A percentile compares a stretch with the other conserved stretches of the same genome.
phyloP scores from a whole-genome alignment of 192 early-diverging fungal genomes.

The Anaeromyces robustus region DNA sequence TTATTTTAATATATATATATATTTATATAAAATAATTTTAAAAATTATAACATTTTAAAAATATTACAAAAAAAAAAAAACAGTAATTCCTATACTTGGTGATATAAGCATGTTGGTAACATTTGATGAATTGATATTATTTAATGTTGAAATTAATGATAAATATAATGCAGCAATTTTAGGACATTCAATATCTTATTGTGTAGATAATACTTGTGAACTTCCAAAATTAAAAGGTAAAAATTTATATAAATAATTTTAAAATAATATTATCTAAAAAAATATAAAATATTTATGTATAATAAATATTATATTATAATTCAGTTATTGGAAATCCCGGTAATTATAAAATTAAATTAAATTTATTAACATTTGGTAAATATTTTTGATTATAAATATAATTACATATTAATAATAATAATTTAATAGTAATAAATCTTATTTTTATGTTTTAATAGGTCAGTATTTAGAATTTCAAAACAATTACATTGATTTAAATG shows the following conservation, averaged over 20 bases:
- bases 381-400: not conserved
- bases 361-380: not conserved
- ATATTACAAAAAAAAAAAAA: no score
- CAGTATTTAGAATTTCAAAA: not conserved
- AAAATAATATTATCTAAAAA: no score
- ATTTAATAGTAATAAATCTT: no score
- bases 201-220: not conserved
- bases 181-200: not conserved
- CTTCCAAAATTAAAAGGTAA: not conserved
- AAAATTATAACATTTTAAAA: no score
- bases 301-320: no score
- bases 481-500: not conserved
- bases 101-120: no score
- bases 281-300: no score
- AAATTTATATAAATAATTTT: not conserved
- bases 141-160: not conserved
- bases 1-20: no score
- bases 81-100: no score
- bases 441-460: no score
- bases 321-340: not conserved
- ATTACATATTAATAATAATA: no score
- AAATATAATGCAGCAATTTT: not conserved
- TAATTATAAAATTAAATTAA: not conserved
- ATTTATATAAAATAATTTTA: no score
- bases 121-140: not conserved